These are phyloP conservation scores for Fonsecaea nubica DNA, from an alignment of 2,329 filamentous ascomycete genomes.

Conservation along the genomic window DNA sequence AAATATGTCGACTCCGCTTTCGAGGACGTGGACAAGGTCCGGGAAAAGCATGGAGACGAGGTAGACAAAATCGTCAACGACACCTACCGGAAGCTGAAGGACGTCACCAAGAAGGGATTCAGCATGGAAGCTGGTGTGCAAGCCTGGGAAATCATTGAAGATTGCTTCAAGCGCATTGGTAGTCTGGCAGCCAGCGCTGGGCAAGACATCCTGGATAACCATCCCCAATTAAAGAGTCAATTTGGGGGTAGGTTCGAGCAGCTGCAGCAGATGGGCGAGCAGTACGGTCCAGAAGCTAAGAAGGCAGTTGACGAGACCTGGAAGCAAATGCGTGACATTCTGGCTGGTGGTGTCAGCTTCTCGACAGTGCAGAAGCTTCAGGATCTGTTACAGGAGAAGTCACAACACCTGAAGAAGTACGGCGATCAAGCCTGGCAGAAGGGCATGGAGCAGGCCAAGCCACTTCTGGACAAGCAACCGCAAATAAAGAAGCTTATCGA, in stretches of 20 bases:
- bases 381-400: slow-evolving; percentile 72
- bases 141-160: slow-evolving; percentile 68
- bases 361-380: slow-evolving; percentile 61
- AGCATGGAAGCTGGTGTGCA: slow-evolving; percentile 67
- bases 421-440: slow-evolving; percentile 76
- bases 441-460: slow-evolving; percentile 72
- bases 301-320: slow-evolving; percentile 76
- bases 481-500: slow-evolving; percentile 74
- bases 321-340: slow-evolving; percentile 68
- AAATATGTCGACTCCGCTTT: slow-evolving; percentile 73
- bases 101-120: slow-evolving; percentile 66
- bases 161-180: slow-evolving; percentile 65
- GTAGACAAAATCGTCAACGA: slow-evolving; percentile 72
- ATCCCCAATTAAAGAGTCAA: slow-evolving; percentile 75
- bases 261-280: slow-evolving; percentile 71
- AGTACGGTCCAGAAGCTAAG: slow-evolving; percentile 77
- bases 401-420: slow-evolving; percentile 68
- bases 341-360: slow-evolving; percentile 66
- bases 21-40: slow-evolving; percentile 72
- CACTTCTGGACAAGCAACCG: slow-evolving; percentile 77
- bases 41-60: slow-evolving; percentile 71
- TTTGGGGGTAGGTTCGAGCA: slow-evolving; percentile 71
- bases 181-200: slow-evolving; percentile 68
- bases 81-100: slow-evolving; percentile 71
- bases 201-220: slow-evolving; percentile 72